A percentile compares a stretch with the other conserved stretches of the same genome.
These are phyloP conservation scores for Pyracantha coccinea DNA, from an alignment of 331 rosid genomes.

Conservation along the genomic window DNA sequence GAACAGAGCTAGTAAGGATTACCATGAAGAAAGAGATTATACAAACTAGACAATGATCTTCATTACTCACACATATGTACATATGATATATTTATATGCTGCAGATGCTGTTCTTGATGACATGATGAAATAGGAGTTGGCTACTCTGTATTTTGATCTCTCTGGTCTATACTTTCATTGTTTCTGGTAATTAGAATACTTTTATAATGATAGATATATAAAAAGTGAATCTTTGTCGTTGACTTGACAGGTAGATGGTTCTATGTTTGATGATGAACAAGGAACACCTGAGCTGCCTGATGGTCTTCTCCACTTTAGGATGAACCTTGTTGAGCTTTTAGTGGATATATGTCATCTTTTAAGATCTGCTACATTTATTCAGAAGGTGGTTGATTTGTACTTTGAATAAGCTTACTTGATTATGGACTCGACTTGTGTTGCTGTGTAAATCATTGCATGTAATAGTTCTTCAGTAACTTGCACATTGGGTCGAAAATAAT, in stretches of 20 bases:
- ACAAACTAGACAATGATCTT: background rate
- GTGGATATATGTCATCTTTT: slow-evolving; percentile 91
- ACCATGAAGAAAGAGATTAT: background rate
- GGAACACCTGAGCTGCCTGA: slow-evolving; percentile 83
- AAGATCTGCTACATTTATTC: slow-evolving; percentile 61
- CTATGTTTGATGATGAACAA: slow-evolving; percentile 53
- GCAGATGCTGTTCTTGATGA: background rate
- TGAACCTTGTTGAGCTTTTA: slow-evolving; percentile 80
- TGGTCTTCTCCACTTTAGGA: slow-evolving; percentile 79
- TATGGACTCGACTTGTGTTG: background rate
- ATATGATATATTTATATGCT: background rate
- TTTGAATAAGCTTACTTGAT: background rate
- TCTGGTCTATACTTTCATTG: background rate
- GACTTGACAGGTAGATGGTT: slow-evolving; percentile 71
- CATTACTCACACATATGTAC: too few species aligned
- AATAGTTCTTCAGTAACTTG: background rate
- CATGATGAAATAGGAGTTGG: background rate
- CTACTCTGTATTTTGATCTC: background rate
- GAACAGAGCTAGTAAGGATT: background rate
- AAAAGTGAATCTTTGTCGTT: slow-evolving; percentile 22
- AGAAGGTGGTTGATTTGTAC: slow-evolving; percentile 52
- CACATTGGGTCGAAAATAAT: background rate
- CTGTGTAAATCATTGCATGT: background rate
- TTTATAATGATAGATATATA: slow-evolving; percentile 8
- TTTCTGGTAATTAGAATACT: background rate